These are phyloP conservation scores for Fraxinus paxiana DNA, from an alignment of 305 asterid genomes.

Conservation along the genomic window DNA sequence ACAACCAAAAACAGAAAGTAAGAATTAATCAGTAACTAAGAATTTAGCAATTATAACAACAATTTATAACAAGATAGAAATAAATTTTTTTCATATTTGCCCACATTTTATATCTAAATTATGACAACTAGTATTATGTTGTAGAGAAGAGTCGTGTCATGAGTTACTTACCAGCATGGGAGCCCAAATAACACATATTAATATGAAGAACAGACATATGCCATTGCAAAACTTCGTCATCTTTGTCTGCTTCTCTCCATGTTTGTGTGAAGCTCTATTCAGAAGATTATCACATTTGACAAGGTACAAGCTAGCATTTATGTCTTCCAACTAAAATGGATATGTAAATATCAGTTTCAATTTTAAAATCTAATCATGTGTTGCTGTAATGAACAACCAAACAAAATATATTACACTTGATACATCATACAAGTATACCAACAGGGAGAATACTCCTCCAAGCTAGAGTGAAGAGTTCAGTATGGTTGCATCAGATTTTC, in stretches of 20 bases:
- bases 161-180: conserved; percentile 87
- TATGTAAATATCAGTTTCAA: conserved; percentile 30
- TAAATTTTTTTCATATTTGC: background rate
- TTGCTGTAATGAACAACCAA: background rate
- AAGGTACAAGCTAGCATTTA: conserved; percentile 94
- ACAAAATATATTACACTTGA: background rate
- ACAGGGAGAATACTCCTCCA: background rate
- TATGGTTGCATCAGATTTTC: background rate
- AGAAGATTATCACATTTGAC: conserved; percentile 92
- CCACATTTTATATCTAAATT: background rate
- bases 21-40: background rate
- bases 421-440: background rate
- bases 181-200: conserved; percentile 97
- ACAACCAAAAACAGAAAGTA: background rate
- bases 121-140: background rate
- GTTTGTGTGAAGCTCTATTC: conserved; percentile 82
- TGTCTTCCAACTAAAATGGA: conserved; percentile 85
- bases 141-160: conserved; percentile 17
- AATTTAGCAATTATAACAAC: background rate
- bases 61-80: background rate
- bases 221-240: conserved; percentile 95
- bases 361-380: conserved; percentile 6
- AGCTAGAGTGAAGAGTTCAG: background rate
- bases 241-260: conserved; percentile 83
- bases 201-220: conserved; percentile 77